These are phyloP conservation scores for Phtheirospermum japonicum DNA, from an alignment of 257 asterid species.

Conservation along the genomic window DNA sequence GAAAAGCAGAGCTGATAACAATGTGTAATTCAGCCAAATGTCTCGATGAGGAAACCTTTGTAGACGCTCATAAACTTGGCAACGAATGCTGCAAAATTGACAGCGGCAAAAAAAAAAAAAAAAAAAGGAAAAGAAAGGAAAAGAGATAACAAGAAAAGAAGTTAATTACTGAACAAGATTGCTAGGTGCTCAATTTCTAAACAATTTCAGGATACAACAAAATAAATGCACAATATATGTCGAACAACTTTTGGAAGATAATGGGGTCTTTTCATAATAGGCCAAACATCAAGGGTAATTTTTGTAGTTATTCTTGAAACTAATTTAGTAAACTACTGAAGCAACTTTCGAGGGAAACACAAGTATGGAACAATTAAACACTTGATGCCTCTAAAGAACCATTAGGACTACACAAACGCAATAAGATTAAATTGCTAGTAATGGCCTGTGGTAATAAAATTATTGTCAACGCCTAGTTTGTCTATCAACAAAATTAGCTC, in stretches of 20 bases:
- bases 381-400: background rate
- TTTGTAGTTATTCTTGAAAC: background rate
- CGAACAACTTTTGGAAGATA: background rate
- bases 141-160: background rate
- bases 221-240: background rate
- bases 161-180: background rate
- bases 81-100: slow-evolving; percentile 77
- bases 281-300: background rate
- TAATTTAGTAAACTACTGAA: too few species aligned
- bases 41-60: slow-evolving; percentile 85
- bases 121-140: too few species aligned
- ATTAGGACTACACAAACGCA: background rate
- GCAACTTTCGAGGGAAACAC: background rate
- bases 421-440: too few species aligned
- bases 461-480: too few species aligned
- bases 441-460: too few species aligned
- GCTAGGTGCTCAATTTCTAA: background rate
- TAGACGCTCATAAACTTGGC: slow-evolving; percentile 99
- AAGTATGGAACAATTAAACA: too few species aligned
- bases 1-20: background rate
- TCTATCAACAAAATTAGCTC: background rate
- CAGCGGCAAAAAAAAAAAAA: slow-evolving; percentile 25
- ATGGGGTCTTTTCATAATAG: background rate
- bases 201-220: background rate
- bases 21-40: slow-evolving; percentile 59